Evolutionary conservation across 768 basidiomycete species (phyloP).

Genomic region (Rhizopogon sp.): DNA sequence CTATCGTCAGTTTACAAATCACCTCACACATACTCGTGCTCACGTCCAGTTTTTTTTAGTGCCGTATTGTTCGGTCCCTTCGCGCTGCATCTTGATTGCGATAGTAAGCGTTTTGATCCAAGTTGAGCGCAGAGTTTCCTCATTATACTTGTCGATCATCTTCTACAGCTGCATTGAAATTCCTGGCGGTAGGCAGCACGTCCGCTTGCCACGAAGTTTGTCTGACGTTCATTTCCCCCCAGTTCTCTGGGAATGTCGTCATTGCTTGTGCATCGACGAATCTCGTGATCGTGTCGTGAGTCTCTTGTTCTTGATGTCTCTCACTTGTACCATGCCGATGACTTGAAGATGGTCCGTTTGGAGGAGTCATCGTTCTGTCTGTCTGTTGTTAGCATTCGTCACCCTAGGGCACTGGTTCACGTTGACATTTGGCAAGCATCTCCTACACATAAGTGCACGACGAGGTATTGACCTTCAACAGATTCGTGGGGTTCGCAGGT

Average conservation of each 20-base stretch:
- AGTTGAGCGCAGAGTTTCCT: not conserved
- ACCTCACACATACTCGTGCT: not conserved
- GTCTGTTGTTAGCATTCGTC: slow-evolving; percentile 7
- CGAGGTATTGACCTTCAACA: slow-evolving; percentile 1
- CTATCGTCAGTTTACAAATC: slow-evolving; percentile 4
- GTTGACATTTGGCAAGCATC: slow-evolving; percentile 9
- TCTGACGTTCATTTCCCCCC: not conserved
- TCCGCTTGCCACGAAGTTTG: no score
- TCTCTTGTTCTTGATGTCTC: not conserved
- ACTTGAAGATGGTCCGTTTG: slow-evolving; percentile 23
- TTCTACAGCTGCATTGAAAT: slow-evolving; percentile 3
- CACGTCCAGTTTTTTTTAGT: slow-evolving; percentile 3
- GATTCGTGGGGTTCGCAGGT: slow-evolving; percentile 9
- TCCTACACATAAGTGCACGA: not conserved
- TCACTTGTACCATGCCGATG: not conserved
- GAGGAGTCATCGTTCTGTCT: slow-evolving; percentile 14
- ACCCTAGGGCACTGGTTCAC: slow-evolving; percentile 19
- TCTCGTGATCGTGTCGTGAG: slow-evolving; percentile 25
- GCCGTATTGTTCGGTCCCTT: not conserved
- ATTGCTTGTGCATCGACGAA: slow-evolving; percentile 18
- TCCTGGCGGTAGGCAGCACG: slow-evolving; percentile 9
- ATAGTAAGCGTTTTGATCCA: slow-evolving; percentile 10
- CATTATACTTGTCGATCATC: not conserved
- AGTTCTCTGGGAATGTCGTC: slow-evolving; percentile 12
- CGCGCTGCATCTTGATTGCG: slow-evolving; percentile 1